Base-by-base conservation (phyloP, 2,329 filamentous ascomycete genomes). In the Fusarium incarnatum region DNA sequence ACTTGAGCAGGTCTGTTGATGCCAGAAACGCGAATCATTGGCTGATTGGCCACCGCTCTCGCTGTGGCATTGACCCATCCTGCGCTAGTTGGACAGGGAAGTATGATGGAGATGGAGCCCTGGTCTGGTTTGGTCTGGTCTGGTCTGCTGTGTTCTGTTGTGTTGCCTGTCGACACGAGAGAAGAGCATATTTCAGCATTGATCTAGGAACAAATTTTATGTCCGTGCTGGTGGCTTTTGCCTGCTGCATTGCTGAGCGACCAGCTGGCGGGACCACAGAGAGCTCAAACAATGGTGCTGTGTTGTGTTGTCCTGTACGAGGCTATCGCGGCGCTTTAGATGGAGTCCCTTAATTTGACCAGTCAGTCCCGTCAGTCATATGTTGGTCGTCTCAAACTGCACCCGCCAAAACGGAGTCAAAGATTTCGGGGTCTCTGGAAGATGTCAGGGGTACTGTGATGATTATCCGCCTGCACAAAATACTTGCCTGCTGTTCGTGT, bases 1-100 rank as follows among this genome's bases (percentile, higher is more conserved):
- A 71, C 68, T 70, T 67, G 63, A 62, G 74, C 71, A 72, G 71
- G 75, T 77, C 76, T 69, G 75, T 77, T 72, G 73, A 76, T 75
- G 67, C 67, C 61, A 70, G 60, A 70, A 67, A 70, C 53, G 61
- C 30, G 46, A 50, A 30, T 55, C 50, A 63, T 53, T 46, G 56
- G 58, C 41, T 72, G 68, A 79, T 79, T 79, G 77, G 77, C 57
- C 68, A 37, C 58, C 59, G 55, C 50, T 50, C 54, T 72, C 48
- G 23, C 61, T 59, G 67, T 75, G 23, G 74, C 75, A 78, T 79
- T 76, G 74, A 56, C 56, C 73, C 63, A 68, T 61, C 63, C 65
- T 71, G 67, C 76, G 76, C 77, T 79, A 77, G 49, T 42, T 53
- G n/a, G 34, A 53, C 49, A 53, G 49, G 49, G 49, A 53, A 53